Conservation (phyloP, 1,284 basidiomycete genomes). For the Boletus mariae region DNA sequence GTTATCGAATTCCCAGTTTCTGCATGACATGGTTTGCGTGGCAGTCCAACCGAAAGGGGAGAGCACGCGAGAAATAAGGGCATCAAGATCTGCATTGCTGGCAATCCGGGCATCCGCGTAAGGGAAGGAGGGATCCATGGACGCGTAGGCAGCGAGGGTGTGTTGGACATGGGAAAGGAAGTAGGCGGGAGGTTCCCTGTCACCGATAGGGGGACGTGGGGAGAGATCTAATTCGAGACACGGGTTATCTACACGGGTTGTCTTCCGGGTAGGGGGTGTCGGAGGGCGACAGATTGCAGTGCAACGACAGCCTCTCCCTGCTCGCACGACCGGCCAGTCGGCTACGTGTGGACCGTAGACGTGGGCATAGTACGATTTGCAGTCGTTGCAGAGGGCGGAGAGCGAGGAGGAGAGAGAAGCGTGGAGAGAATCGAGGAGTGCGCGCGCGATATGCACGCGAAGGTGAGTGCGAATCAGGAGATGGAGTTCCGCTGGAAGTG, state of each 20-base stretch:
- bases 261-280: constrained; percentile 7
- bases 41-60: constrained; percentile 25
- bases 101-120: constrained; percentile 18
- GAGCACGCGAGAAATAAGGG: constrained; percentile 26
- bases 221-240: constrained; percentile 16
- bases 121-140: constrained; percentile 27
- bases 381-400: constrained; percentile 28
- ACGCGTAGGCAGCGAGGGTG: constrained; percentile 24
- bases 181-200: constrained; percentile 33
- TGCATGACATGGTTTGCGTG: constrained; percentile 12
- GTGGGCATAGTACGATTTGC: constrained; percentile 30
- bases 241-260: constrained; percentile 2
- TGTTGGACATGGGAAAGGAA: constrained; percentile 27
- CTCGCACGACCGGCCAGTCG: constrained; percentile 32
- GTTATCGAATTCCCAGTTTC: constrained; percentile 30
- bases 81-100: constrained; percentile 26
- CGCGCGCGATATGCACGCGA: constrained; percentile 21
- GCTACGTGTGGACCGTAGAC: constrained; percentile 32
- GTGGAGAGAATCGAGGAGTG: constrained; percentile 30
- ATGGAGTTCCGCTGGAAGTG: constrained; percentile 49
- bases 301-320: constrained; percentile 30
- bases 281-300: constrained; percentile 19
- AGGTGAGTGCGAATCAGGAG: constrained; percentile 35
- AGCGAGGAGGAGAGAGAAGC: constrained; percentile 21
- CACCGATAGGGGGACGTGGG: constrained; percentile 25